Evolutionary conservation across 768 basidiomycete species (phyloP).

Genomic region (Lactarius deliciosus): DNA sequence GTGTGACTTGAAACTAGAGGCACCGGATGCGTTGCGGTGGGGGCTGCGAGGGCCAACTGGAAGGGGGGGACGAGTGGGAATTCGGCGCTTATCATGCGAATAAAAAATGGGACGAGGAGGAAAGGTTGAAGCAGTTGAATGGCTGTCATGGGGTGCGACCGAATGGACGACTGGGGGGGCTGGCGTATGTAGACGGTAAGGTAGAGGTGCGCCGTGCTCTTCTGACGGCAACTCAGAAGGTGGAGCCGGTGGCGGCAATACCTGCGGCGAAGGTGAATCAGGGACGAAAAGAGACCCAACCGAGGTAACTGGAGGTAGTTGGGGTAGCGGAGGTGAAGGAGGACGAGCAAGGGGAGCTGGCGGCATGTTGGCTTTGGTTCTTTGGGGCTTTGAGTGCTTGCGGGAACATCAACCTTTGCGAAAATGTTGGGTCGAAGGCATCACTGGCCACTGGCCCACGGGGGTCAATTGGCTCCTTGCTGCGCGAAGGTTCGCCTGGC

Average conservation of each 20-base stretch:
- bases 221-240: background rate
- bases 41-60: conserved; percentile 27
- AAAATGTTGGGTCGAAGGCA: background rate
- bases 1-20: background rate
- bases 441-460: background rate
- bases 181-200: background rate
- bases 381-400: background rate
- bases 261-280: background rate
- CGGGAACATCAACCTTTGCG: background rate
- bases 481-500: background rate
- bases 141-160: background rate
- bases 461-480: background rate
- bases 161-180: background rate
- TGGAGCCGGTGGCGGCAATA: background rate
- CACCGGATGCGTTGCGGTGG: conserved; percentile 7
- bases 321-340: conserved; percentile 1
- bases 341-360: background rate
- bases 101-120: background rate
- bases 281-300: background rate
- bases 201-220: background rate
- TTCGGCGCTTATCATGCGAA: background rate
- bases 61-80: conserved; percentile 23
- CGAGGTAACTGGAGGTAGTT: background rate
- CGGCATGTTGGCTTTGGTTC: background rate
- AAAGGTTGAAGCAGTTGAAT: background rate